Percentiles rank a stretch among this genome's conserved stretches.
Evolutionary conservation across 2,329 filamentous ascomycete genomes (phyloP).

Genomic region (Dichotomopilus funicola): DNA sequence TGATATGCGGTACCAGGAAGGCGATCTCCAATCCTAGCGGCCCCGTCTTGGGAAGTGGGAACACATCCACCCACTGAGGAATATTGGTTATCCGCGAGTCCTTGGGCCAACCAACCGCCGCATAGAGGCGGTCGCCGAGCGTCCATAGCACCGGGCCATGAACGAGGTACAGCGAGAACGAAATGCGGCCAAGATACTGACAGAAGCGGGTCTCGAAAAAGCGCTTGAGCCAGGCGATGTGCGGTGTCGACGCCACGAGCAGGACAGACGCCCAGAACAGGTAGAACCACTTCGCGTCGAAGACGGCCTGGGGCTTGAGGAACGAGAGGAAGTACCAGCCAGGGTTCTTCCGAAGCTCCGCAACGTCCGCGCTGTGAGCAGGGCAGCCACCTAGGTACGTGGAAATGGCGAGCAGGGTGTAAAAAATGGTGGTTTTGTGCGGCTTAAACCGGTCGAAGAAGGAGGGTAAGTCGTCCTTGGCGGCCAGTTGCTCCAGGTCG

Average conservation of each 20-base stretch:
- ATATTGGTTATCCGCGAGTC: slow-evolving; percentile 43
- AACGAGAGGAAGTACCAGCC: slow-evolving; percentile 55
- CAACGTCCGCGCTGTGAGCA: slow-evolving; percentile 38
- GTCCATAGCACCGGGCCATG: slow-evolving; percentile 55
- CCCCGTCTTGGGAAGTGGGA: slow-evolving; percentile 47
- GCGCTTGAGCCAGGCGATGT: slow-evolving; percentile 47
- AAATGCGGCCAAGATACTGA: slow-evolving; percentile 55
- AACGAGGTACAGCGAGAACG: slow-evolving; percentile 54
- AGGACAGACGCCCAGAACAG: slow-evolving; percentile 55
- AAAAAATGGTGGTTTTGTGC: slow-evolving; percentile 44
- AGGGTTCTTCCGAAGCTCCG: slow-evolving; percentile 43
- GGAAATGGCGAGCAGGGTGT: slow-evolving; percentile 43
- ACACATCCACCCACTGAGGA: slow-evolving; percentile 49
- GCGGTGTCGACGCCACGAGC: slow-evolving; percentile 47
- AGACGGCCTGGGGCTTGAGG: slow-evolving; percentile 57
- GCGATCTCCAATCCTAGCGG: slow-evolving; percentile 53
- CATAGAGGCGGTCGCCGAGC: slow-evolving; percentile 56
- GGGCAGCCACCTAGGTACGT: slow-evolving; percentile 56
- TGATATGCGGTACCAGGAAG: slow-evolving; percentile 51
- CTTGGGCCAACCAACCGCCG: slow-evolving; percentile 49
- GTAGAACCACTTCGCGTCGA: slow-evolving; percentile 59
- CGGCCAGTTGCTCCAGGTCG: slow-evolving; percentile 50
- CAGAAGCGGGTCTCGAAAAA: slow-evolving; percentile 53
- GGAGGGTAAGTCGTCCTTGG: slow-evolving; percentile 41
- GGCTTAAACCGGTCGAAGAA: slow-evolving; percentile 39